phyloP scores from a whole-genome alignment of 2,329 filamentous ascomycete species.

The Podosphaera aphanis region DNA sequence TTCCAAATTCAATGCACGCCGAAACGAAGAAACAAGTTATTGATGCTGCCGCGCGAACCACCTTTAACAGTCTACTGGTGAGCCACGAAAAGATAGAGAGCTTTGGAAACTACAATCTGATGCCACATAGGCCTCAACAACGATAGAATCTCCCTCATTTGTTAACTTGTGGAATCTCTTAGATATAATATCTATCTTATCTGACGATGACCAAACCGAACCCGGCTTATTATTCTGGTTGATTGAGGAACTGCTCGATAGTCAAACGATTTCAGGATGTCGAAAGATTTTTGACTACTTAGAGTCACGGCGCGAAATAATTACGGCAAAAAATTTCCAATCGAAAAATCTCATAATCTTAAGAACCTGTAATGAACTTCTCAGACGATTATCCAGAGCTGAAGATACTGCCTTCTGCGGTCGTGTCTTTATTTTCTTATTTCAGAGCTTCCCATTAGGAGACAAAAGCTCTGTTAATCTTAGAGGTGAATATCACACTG shows the following conservation, averaged over 20 bases:
- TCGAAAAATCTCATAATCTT: conserved; percentile 75
- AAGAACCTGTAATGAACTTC: conserved; percentile 81
- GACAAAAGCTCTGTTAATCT: conserved; percentile 96
- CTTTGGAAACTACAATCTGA: conserved; percentile 14
- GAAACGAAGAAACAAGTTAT: conserved; percentile 29
- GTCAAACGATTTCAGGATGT: conserved; percentile 81
- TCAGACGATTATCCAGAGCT: conserved; percentile 80
- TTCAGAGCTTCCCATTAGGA: conserved; percentile 88
- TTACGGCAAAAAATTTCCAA: conserved; percentile 58
- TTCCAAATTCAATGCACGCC: conserved; percentile 8
- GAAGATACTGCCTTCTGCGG: conserved; percentile 96
- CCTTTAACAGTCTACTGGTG: conserved; percentile 62
- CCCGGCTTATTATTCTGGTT: conserved; percentile 70
- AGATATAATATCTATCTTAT: conserved; percentile 72
- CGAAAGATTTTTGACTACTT: conserved; percentile 83
- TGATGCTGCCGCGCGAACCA: conserved; percentile 60
- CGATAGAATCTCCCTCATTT: conserved; percentile 58
- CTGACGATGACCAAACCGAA: conserved; percentile 57
- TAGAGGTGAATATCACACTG: conserved; percentile 81
- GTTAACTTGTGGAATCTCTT: conserved; percentile 80
- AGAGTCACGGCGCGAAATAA: conserved; percentile 72
- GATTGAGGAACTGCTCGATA: conserved; percentile 85
- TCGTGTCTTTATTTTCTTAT: conserved; percentile 92
- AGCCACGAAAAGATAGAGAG: conserved; percentile 17
- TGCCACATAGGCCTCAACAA: conserved; percentile 38